Base-by-base conservation (phyloP, 2,329 filamentous ascomycete species). In the Ramularia collo-cygni region DNA sequence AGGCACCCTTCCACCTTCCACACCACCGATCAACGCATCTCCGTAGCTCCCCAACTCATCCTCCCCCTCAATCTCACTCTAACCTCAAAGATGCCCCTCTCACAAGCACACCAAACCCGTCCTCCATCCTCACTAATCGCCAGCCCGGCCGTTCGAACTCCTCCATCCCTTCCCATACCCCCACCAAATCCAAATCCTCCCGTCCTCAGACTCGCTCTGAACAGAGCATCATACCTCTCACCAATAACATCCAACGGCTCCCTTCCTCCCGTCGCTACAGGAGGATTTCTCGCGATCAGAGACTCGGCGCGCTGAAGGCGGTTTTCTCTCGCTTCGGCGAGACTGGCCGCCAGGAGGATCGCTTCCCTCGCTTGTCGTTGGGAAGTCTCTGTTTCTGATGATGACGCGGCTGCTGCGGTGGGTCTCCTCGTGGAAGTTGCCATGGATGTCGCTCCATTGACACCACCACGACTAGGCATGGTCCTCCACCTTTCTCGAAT, bases 61-160 rank as follows among this genome's bases (percentile, higher is more conserved):
- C 84, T 71, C 41, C 66, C 70, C 35, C 75, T 69, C 13, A 79
- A 53, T 56, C 86, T 79, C 48, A 89, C 71, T 24, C 72, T 74
- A 52, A 85, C 77, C 63, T 88, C 82, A 54, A 85, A 85, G 38
- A 89, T 81, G 40, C 84, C 84, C 50, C 85, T 79, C 56, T 85
- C 79, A 24, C 64, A 68, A 4, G 66, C 67, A 26, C 63, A 68
- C 54, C 68, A 72, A 26, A 72, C 52, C 38, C 53, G 68, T 14
- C 64, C 52, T 7, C 69, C 69, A 52, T 72, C 69, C 17, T 62
- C 56, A 54, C 67, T 71, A 57, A 71, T 67, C 4, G 69, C 68
- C 38, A 72, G 48, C 4, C 69, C 69, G 4, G 69, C 68, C 14
- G 68, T 71, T 26, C 67, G 53, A 15, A 69, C 61, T 1, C 66